Base-by-base conservation (phyloP, 495 filamentous ascomycete genomes). In the Neurospora africana region DNA sequence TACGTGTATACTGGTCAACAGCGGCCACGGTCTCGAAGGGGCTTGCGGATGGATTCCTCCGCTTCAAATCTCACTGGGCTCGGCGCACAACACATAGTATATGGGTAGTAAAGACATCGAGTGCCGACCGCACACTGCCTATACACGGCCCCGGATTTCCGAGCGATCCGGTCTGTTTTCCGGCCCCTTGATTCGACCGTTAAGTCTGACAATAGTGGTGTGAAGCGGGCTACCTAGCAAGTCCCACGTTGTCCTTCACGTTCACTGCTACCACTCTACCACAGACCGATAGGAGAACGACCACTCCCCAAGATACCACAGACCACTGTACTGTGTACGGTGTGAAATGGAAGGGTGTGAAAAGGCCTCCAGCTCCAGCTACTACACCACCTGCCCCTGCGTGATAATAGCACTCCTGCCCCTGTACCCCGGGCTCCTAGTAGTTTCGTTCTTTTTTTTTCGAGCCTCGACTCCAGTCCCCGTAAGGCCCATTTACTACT, bases 101-200 rank as follows among this genome's bases (percentile, higher is more conserved):
- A 36, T 6, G 1, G 1, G 1, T 36, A 61, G n/a, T 58, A 23
- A 58, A 27, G 47, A 58, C 44, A 23, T 53, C 44, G 44, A 53
- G 44, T 53, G 21, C n/a, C 43, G 43, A 21, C 43, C n/a, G 43
- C 43, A 23, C 10, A 58, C 21, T 58, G 47, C 47, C 11, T 15
- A 33, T 33, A 65, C 78, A 76, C 78, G 76, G 75, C 76, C 77
- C 72, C 68, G 21, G 41, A 73, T 41, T 73, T 41, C 74, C 72
- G 76, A 71, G 43, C 6, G 39, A 71, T 71, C 74, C 76, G 71
- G 72, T 47, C 53, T 65, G 27, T 33, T 58, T 69, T 70, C 38
- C 70, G 38, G 38, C 36, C 71, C 43, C 72, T 74, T 79, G 71
- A 76, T 77, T 76, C 69, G 76, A 76, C 71, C 33, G 15, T 33